Conservation (phyloP, 495 filamentous ascomycete genomes). For the Alectoria sarmentosa region DNA sequence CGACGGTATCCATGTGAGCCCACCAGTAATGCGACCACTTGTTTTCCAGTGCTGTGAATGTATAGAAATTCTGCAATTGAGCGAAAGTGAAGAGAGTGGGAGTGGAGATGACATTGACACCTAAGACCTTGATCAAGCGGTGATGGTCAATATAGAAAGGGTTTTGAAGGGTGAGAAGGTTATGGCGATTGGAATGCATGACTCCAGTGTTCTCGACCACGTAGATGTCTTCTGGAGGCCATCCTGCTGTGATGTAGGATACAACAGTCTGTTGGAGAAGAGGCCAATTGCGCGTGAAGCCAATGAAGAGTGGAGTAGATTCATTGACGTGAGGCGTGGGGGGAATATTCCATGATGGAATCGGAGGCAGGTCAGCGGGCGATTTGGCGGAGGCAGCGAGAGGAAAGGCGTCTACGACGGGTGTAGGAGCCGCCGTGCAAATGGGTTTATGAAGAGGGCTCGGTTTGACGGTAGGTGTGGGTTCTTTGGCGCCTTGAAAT, state of each 20-base stretch:
- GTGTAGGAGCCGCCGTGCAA: conserved; percentile 9
- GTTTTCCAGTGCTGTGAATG: conserved; percentile 39
- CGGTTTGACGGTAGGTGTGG: conserved; percentile 3
- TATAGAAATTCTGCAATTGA: conserved; percentile 58
- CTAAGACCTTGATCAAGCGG: conserved; percentile 39
- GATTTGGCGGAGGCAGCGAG: conserved; percentile 20
- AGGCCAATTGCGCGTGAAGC: conserved; percentile 54
- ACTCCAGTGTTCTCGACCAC: conserved; percentile 59
- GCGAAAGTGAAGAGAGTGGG: conserved; percentile 54
- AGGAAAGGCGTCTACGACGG: conserved; percentile 22
- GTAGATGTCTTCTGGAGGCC: conserved; percentile 54
- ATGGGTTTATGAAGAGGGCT: conserved; percentile 16
- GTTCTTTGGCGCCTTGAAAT: neutral
- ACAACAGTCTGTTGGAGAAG: conserved; percentile 53
- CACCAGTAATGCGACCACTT: conserved; percentile 53
- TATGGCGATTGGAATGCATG: conserved; percentile 47
- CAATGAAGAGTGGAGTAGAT: conserved; percentile 49
- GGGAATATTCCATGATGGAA: conserved; percentile 25
- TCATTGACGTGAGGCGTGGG: conserved; percentile 19
- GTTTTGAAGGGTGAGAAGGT: conserved; percentile 49
- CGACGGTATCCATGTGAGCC: conserved; percentile 52
- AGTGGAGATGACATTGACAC: conserved; percentile 50
- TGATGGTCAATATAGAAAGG: conserved; percentile 56
- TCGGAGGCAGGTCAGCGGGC: conserved; percentile 19
- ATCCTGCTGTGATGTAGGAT: conserved; percentile 53